A percentile compares a stretch with the other conserved stretches of the same genome.
phyloP scores from a whole-genome alignment of 164 flowering plant species.

The Hamamelis virginiana region DNA sequence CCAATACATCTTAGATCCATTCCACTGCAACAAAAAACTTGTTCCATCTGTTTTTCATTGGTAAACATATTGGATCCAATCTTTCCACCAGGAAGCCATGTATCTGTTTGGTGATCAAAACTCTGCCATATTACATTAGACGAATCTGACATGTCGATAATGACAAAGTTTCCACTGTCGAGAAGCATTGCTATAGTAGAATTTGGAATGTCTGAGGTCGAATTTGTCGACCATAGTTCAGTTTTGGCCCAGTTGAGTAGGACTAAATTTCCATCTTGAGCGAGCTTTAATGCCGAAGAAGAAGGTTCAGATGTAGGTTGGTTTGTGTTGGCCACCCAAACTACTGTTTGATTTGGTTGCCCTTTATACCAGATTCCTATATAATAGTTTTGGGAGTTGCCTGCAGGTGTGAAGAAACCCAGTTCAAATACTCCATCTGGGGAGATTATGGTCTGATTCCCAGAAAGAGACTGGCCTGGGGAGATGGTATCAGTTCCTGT shows the following conservation, averaged over 20 bases:
- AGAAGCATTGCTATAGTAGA: constrained; percentile 23
- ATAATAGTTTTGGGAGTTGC: constrained; percentile 20
- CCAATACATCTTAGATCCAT: constrained; percentile 10
- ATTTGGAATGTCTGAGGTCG: constrained; percentile 4
- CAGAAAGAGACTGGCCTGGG: constrained; percentile 15
- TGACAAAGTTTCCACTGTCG: constrained; percentile 31
- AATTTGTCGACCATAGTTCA: constrained; percentile 32
- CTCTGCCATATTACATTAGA: constrained; percentile 18
- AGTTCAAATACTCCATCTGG: constrained; percentile 21
- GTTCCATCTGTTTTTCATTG: background rate
- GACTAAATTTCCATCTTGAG: constrained; percentile 19
- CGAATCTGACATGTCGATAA: constrained; percentile 15
- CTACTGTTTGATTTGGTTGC: constrained; percentile 5
- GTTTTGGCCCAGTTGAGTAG: constrained; percentile 17
- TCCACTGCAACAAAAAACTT: constrained; percentile 9
- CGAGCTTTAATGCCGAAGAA: constrained; percentile 15
- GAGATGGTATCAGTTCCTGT: constrained; percentile 10
- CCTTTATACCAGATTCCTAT: constrained; percentile 30
- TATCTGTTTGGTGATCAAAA: constrained; percentile 23
- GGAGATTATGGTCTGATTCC: constrained; percentile 20
- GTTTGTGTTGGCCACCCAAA: constrained; percentile 31
- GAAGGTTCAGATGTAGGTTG: constrained; percentile 14
- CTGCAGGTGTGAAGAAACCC: constrained; percentile 34
- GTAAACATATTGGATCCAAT: constrained; percentile 11
- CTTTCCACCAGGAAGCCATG: constrained; percentile 24